Evolutionary conservation across 768 basidiomycete species (phyloP).

Genomic region (Pulveroboletus sp.): DNA sequence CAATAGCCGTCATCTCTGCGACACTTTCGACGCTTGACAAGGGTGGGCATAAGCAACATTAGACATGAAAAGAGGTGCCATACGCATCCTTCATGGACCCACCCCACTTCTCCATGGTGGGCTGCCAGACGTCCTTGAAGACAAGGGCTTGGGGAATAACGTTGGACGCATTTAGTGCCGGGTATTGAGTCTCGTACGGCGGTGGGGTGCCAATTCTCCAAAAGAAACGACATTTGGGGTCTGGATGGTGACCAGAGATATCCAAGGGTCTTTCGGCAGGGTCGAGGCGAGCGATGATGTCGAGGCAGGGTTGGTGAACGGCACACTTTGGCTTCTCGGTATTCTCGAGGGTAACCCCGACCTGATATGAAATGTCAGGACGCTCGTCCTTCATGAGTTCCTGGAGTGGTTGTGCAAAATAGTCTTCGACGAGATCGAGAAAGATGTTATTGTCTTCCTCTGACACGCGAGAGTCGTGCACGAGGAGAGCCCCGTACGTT

Average conservation of each 20-base stretch:
- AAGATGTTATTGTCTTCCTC: constrained; percentile 79
- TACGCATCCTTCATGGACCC: constrained; percentile 83
- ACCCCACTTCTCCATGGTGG: constrained; percentile 83
- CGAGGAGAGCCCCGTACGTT: constrained; percentile 78
- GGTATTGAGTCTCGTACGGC: constrained; percentile 75
- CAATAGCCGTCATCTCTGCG: constrained; percentile 84
- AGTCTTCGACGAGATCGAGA: constrained; percentile 89
- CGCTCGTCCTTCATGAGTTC: constrained; percentile 71
- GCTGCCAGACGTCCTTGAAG: constrained; percentile 62
- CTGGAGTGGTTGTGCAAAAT: constrained; percentile 70
- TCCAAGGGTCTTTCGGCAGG: constrained; percentile 82
- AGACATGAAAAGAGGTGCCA: constrained; percentile 25
- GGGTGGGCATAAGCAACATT: neutral
- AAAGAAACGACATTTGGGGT: constrained; percentile 95
- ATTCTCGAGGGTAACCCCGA: constrained; percentile 93
- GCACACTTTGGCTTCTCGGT: constrained; percentile 91
- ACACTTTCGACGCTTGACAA: constrained; percentile 68
- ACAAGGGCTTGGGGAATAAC: constrained; percentile 63
- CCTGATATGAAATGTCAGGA: constrained; percentile 85
- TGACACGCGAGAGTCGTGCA: constrained; percentile 80
- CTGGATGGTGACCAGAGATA: constrained; percentile 70
- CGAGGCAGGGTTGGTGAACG: constrained; percentile 75
- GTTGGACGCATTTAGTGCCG: constrained; percentile 73
- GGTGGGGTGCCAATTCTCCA: constrained; percentile 76
- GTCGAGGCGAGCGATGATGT: constrained; percentile 72